A percentile compares a stretch with the other conserved stretches of the same genome.
These are phyloP conservation scores for Lolium perenne DNA, from an alignment of 176 grass and related monocot genomes.

Conservation along the genomic window DNA sequence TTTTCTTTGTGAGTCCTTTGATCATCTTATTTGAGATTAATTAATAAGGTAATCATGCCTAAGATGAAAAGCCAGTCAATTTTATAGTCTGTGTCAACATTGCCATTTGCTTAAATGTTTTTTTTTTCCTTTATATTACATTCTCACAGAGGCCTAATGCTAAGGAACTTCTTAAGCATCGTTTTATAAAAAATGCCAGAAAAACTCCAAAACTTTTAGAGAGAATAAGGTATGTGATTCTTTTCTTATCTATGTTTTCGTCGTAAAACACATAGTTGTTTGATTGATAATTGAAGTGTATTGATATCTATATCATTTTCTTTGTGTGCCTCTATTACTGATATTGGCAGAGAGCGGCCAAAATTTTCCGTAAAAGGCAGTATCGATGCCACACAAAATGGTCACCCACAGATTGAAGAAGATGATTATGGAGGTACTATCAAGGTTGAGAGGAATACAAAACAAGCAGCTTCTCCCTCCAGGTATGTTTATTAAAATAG, in stretches of 20 bases:
- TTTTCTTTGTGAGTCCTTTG: background rate
- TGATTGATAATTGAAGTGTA: conserved; percentile 25
- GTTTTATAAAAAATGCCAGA: conserved; percentile 95
- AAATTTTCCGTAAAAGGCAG: conserved; percentile 69
- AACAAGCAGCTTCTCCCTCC: conserved; percentile 46
- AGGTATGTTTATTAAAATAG: conserved; percentile 53
- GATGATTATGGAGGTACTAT: conserved; percentile 68
- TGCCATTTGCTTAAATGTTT: conserved; percentile 35
- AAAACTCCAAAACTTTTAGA: conserved; percentile 90
- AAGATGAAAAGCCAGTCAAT: conserved; percentile 15
- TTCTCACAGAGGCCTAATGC: conserved; percentile 88
- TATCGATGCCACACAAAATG: conserved; percentile 57
- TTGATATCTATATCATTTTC: conserved; percentile 31
- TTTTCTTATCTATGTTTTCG: conserved; percentile 8
- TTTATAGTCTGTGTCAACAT: conserved; percentile 9
- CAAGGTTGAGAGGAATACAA: conserved; percentile 66
- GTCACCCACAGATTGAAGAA: conserved; percentile 50
- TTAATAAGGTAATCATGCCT: conserved; percentile 32
- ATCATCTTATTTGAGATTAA: conserved; percentile 28
- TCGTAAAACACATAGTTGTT: conserved; percentile 14
- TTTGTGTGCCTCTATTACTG: conserved; percentile 36
- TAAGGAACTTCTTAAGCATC: conserved; percentile 97
- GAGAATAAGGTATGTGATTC: conserved; percentile 82
- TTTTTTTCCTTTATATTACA: conserved; percentile 37
- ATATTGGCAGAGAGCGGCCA: conserved; percentile 75